Conservation (phyloP, 2,329 filamentous ascomycete genomes). For the Myriosclerotinia duriaeana region DNA sequence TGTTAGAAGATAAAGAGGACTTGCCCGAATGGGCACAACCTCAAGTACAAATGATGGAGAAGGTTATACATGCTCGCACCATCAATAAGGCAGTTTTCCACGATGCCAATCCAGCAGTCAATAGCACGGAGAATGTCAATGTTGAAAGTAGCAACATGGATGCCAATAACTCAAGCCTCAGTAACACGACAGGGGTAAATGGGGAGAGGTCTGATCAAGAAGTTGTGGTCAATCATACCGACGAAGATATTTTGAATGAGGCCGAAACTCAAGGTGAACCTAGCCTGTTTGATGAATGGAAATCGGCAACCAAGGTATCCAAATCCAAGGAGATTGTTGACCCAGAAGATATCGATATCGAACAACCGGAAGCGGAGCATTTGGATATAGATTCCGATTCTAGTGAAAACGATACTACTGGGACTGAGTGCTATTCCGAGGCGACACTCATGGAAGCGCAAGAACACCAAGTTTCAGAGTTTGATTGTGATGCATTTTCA, state of each 20-base stretch:
- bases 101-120: not conserved
- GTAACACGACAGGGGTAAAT: not conserved
- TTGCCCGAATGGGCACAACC: no score
- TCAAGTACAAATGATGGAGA: no score
- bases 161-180: not conserved
- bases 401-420: not conserved
- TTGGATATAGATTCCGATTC: constrained; percentile 31
- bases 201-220: constrained; percentile 21
- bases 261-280: constrained; percentile 25
- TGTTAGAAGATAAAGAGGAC: no score
- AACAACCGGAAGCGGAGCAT: constrained; percentile 36
- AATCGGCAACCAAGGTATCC: constrained; percentile 26
- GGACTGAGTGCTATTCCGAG: not conserved
- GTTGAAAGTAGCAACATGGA: no score
- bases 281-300: constrained; percentile 34
- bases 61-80: no score
- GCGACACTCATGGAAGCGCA: not conserved
- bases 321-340: constrained; percentile 31
- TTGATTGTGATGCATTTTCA: not conserved
- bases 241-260: constrained; percentile 5
- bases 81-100: not conserved
- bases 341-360: constrained; percentile 42
- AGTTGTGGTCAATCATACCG: not conserved
- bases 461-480: not conserved
- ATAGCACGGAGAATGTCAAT: no score